phyloP scores from a whole-genome alignment of 2,329 filamentous ascomycete genomes.

The Phialophora tarda region DNA sequence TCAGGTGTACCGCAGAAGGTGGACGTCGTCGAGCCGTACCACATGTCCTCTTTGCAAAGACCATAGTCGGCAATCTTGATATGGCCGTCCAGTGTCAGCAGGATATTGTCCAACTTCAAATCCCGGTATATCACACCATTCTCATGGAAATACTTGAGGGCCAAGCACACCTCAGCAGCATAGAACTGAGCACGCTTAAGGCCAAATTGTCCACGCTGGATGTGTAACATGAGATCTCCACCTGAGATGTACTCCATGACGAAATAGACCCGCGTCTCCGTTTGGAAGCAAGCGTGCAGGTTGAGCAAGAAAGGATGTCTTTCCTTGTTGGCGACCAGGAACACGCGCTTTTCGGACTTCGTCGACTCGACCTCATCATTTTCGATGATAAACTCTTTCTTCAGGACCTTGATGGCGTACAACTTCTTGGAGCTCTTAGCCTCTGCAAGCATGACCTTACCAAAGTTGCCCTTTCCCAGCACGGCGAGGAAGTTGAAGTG shows the following conservation, averaged over 20 bases:
- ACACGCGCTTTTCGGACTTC: slow-evolving; percentile 95
- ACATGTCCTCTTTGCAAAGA: slow-evolving; percentile 99
- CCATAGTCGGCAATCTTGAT: slow-evolving; percentile 99
- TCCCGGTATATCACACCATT: slow-evolving; percentile 97
- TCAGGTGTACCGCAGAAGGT: slow-evolving; percentile 99
- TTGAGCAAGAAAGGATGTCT: slow-evolving; percentile 94
- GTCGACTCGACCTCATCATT: slow-evolving; percentile 99
- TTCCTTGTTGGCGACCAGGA: slow-evolving; percentile 95
- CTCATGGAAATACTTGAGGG: slow-evolving; percentile 98
- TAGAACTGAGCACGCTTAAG: slow-evolving; percentile 98
- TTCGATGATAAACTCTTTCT: slow-evolving; percentile 99
- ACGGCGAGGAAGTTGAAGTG: slow-evolving; percentile 99
- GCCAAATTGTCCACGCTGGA: slow-evolving; percentile 94
- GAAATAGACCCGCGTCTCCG: slow-evolving; percentile 96
- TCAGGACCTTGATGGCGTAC: slow-evolving; percentile 97
- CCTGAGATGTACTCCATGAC: slow-evolving; percentile 99
- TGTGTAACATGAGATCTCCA: slow-evolving; percentile 98
- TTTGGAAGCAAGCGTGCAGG: slow-evolving; percentile 97
- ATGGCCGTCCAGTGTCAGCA: slow-evolving; percentile 91
- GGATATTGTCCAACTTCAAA: slow-evolving; percentile 83
- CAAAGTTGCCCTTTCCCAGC: slow-evolving; percentile 97
- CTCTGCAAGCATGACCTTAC: slow-evolving; percentile 99
- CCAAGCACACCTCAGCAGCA: slow-evolving; percentile 93
- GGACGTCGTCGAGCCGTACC: slow-evolving; percentile 94
- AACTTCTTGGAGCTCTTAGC: slow-evolving; percentile 90